Evolutionary conservation across 805 yeast genomes (phyloP), one percentile per base, ranked within the genome.

Genomic region (Lachancea kluyveri): DNA sequence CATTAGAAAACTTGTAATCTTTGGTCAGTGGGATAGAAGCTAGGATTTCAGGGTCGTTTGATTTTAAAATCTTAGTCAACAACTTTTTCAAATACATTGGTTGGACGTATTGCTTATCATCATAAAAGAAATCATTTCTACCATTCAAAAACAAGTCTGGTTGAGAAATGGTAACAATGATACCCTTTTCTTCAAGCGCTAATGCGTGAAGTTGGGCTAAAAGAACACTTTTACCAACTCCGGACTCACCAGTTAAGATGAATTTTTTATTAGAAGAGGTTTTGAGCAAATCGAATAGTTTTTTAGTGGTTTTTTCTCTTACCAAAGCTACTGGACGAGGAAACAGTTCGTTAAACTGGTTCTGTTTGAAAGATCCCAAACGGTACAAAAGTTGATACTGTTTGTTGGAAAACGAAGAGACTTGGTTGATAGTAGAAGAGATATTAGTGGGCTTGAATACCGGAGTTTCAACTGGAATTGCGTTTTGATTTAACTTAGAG

Each of bases 211-310:
- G 28, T 55, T 87, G 95, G 0, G 88, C 57, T 28, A 87, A 46
- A 22, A 79, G 48, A 0, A 85, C 73, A 3, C 90, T 72, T 62
- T 87, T 88, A 6, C 96, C 96, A 8, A 72, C 67, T 29, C 95
- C 95, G 26, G 72, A 59, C 34, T 70, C 77, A 25, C 95, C 95
- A 13, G 72, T 53, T n/a, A 85, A 39, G 18, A 77, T 62, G 18
- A 70, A 45, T 45, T 79, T 67, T 48, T 75, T 79, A 8, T 57
- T 46, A 1, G 70, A 53, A 0, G 69, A 48, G 4, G 48, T 54
- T 11, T 57, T 37, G 8, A 76, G 48, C 27, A 76, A 56, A 1
- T 60, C 48, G 15, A 60, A 43, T 8, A 74, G 42, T 14, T 65
- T 48, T 12, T 49, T 37, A 4, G 67, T 56, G 24, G 81, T 70